Conservation (phyloP, 371 early-diverging fungal species). For the Syncephalastrum monosporum region DNA sequence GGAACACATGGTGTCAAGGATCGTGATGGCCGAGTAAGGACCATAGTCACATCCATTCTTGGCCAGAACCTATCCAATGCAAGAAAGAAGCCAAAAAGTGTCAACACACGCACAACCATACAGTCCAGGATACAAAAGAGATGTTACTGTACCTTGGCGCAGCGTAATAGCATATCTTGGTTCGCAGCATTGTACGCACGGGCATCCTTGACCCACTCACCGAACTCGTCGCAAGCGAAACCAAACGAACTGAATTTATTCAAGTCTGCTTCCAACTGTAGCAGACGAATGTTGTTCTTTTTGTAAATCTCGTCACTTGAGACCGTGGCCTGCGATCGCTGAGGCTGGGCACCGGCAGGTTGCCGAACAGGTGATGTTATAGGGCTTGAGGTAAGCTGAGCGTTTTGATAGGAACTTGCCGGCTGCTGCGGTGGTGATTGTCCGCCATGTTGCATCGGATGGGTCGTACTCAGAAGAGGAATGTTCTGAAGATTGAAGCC, state of each 20-base stretch:
- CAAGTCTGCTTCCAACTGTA: constrained; percentile 28
- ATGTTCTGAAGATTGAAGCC: no score
- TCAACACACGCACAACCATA: background rate
- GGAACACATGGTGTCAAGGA: constrained; percentile 18
- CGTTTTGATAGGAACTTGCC: no score
- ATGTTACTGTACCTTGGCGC: constrained; percentile 18
- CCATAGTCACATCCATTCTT: constrained; percentile 21
- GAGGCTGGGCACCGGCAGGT: no score
- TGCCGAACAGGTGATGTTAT: no score
- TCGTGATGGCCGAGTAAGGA: constrained; percentile 29
- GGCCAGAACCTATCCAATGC: constrained; percentile 14
- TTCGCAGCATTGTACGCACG: constrained; percentile 28
- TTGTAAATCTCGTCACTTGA: constrained; percentile 9
- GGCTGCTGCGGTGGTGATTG: no score
- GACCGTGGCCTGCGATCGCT: no score
- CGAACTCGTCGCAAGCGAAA: constrained; percentile 40
- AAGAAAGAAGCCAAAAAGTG: background rate
- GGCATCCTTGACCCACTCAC: constrained; percentile 33
- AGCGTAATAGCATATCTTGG: constrained; percentile 27
- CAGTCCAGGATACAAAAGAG: background rate
- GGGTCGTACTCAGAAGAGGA: no score
- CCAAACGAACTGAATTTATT: constrained; percentile 25
- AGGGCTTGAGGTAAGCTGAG: no score
- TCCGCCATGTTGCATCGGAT: no score
- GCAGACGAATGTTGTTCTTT: constrained; percentile 25